Percentiles rank a stretch among this genome's conserved stretches.
phyloP scores from a whole-genome alignment of 768 basidiomycete species.

The Favolaschia claudopus region DNA sequence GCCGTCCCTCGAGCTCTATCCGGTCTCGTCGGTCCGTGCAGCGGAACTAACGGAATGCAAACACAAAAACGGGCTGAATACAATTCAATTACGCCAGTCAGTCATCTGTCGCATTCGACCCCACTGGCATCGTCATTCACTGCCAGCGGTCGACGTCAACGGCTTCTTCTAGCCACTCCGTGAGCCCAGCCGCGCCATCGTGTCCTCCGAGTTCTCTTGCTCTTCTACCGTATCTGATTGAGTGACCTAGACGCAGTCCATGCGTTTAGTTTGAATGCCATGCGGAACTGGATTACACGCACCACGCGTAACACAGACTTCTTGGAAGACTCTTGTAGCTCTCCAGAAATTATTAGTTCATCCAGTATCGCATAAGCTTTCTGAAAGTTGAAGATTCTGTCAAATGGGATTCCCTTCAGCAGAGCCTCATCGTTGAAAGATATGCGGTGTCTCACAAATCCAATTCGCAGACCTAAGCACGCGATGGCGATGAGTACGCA shows the following conservation, averaged over 20 bases:
- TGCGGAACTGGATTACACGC: conserved; percentile 23
- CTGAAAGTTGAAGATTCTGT: conserved; percentile 88
- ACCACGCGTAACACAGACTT: conserved; percentile 71
- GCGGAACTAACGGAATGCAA: too few species aligned
- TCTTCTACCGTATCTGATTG: conserved; percentile 87
- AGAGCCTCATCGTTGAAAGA: conserved; percentile 1
- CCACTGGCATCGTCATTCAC: too few species aligned
- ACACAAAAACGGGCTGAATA: too few species aligned
- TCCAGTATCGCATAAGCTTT: conserved; percentile 87
- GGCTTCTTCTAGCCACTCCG: conserved; percentile 77
- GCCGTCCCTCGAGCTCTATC: too few species aligned
- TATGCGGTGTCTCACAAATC: conserved; percentile 62
- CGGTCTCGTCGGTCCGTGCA: too few species aligned
- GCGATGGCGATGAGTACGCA: neutral
- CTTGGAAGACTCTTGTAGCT: conserved; percentile 87
- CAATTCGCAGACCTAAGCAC: conserved; percentile 70
- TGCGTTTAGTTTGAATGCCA: too few species aligned
- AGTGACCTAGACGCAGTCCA: conserved; percentile 71
- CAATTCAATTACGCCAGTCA: too few species aligned
- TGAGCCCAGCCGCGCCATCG: conserved; percentile 78
- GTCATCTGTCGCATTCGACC: too few species aligned
- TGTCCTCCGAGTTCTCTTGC: conserved; percentile 85
- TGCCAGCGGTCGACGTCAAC: too few species aligned
- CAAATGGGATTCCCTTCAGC: conserved; percentile 6
- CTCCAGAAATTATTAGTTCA: conserved; percentile 84